Conservation (phyloP, 768 basidiomycete species). For the Lentinula edodes region DNA sequence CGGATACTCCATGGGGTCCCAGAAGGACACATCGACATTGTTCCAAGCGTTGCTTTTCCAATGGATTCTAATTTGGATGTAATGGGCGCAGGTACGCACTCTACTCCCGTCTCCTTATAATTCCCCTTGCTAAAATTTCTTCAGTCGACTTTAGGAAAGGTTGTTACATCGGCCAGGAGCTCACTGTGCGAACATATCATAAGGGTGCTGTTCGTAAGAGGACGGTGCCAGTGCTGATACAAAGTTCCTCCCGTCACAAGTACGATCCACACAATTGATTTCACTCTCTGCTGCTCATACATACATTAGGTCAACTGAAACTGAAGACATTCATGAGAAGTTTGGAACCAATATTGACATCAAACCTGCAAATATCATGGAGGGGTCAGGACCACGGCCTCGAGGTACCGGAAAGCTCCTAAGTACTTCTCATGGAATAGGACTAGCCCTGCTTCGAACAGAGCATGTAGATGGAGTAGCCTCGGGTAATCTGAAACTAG, state of each 20-base stretch:
- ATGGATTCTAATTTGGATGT: conserved; percentile 93
- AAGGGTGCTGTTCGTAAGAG: conserved; percentile 89
- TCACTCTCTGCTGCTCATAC: background rate
- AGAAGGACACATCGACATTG: conserved; percentile 77
- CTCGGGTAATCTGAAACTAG: conserved; percentile 38
- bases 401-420: conserved; percentile 76
- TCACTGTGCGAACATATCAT: conserved; percentile 95
- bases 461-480: conserved; percentile 63
- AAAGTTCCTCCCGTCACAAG: conserved; percentile 16
- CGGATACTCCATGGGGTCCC: conserved; percentile 81
- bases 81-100: conserved; percentile 82
- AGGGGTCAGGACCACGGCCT: conserved; percentile 43
- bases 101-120: conserved; percentile 6
- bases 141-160: conserved; percentile 94
- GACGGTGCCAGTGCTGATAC: conserved; percentile 72
- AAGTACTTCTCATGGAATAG: conserved; percentile 51
- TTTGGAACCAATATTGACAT: conserved; percentile 34
- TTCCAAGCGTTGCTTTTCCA: conserved; percentile 75
- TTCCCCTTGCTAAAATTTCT: conserved; percentile 6
- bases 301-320: background rate
- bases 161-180: conserved; percentile 96
- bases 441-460: conserved; percentile 74
- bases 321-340: background rate
- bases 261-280: conserved; percentile 7
- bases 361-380: conserved; percentile 22